phyloP scores from a whole-genome alignment of 2,329 filamentous ascomycete species.

The Stagonosporopsis tanaceti region DNA sequence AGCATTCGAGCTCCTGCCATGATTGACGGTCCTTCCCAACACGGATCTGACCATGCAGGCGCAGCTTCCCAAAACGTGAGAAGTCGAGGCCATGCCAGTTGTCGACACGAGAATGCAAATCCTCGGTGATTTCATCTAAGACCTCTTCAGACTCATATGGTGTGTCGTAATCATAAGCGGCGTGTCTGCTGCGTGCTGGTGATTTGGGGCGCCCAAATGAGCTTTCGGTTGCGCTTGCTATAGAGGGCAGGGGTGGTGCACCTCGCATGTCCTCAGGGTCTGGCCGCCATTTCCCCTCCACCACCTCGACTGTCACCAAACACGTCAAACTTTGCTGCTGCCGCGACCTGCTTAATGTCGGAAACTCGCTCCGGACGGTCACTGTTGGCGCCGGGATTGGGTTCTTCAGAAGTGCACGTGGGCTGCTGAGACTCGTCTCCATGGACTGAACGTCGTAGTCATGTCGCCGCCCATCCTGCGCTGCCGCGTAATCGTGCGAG shows the following conservation, averaged over 20 bases:
- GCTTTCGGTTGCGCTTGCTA: conserved; percentile 58
- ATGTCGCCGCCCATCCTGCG: conserved; percentile 77
- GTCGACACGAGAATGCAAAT: conserved; percentile 84
- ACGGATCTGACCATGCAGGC: conserved; percentile 85
- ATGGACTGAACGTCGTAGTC: conserved; percentile 97
- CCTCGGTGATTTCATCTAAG: conserved; percentile 85
- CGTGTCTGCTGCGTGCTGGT: conserved; percentile 59
- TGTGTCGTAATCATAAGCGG: conserved; percentile 41
- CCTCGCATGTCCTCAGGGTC: conserved; percentile 78
- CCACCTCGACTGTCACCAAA: conserved; percentile 90
- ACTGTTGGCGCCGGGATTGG: conserved; percentile 90
- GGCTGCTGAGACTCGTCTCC: conserved; percentile 83
- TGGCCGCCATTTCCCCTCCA: conserved; percentile 88
- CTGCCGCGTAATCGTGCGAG: conserved; percentile 81
- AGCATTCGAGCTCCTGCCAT: conserved; percentile 98
- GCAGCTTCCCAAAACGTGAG: conserved; percentile 88
- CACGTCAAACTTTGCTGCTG: conserved; percentile 96
- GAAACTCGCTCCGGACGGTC: conserved; percentile 96
- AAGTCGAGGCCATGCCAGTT: conserved; percentile 99
- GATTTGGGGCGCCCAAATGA: conserved; percentile 61
- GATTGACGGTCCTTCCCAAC: conserved; percentile 96
- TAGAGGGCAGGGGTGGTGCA: conserved; percentile 59
- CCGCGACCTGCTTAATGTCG: conserved; percentile 87
- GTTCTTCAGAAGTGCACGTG: conserved; percentile 75
- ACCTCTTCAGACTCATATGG: conserved; percentile 79